A percentile compares a stretch with the other conserved stretches of the same genome.
Evolutionary conservation across 345 rosid species (phyloP).

Genomic region (Citrus glauca): DNA sequence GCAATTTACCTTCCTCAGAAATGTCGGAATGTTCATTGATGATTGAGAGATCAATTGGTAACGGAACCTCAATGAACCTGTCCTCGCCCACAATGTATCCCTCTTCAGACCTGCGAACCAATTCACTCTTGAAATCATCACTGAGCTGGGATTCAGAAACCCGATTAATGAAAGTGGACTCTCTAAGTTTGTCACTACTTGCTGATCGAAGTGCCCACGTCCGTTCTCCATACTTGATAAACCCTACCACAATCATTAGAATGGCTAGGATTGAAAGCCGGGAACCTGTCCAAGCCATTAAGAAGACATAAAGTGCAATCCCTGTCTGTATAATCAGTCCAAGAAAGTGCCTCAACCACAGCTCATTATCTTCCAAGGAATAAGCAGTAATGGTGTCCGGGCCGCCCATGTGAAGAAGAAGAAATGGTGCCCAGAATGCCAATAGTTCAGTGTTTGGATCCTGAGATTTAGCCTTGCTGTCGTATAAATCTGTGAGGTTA

Average conservation of each 20-base stretch:
- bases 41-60: neutral
- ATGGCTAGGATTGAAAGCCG: neutral
- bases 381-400: neutral
- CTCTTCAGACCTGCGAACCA: neutral
- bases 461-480: too few relatives aligned
- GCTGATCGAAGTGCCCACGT: neutral
- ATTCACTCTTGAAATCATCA: neutral
- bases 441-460: neutral
- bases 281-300: neutral
- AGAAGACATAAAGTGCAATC: neutral
- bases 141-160: neutral
- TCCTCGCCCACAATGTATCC: neutral
- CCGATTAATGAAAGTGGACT: neutral
- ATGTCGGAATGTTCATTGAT: neutral
- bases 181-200: neutral
- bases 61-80: neutral
- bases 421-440: neutral
- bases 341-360: neutral
- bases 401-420: neutral
- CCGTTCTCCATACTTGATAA: neutral
- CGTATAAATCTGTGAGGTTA: neutral
- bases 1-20: conserved; percentile 9
- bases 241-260: neutral
- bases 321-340: neutral
- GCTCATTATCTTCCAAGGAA: neutral